Conservation (phyloP, 164 flowering plant genomes). For the Euptelea pleiosperma region DNA sequence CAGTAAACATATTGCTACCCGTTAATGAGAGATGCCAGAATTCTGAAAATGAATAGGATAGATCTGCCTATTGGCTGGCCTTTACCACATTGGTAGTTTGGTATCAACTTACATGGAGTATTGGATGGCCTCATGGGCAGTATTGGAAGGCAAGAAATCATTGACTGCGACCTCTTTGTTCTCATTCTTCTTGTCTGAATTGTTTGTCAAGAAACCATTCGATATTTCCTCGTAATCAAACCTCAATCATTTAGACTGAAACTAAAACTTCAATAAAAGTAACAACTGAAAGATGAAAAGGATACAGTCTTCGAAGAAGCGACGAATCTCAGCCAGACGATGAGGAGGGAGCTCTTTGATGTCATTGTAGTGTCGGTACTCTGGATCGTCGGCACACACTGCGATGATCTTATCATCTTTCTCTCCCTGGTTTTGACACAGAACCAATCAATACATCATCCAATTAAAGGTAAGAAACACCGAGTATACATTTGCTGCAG, state of each 20-base stretch:
- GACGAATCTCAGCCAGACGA: slow-evolving; percentile 60
- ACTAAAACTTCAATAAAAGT: background rate
- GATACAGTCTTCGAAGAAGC: slow-evolving; percentile 83
- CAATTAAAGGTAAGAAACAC: background rate
- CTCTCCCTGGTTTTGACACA: slow-evolving; percentile 46
- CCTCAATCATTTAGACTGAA: background rate
- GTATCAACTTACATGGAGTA: slow-evolving; percentile 47
- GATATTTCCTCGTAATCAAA: background rate
- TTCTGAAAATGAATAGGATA: too few relatives aligned
- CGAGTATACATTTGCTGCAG: background rate
- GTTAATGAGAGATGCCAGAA: too few relatives aligned
- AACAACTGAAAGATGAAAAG: slow-evolving; percentile 12
- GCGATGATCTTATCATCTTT: slow-evolving; percentile 78
- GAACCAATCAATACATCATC: background rate
- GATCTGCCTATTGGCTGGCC: too few relatives aligned
- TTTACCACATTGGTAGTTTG: too few relatives aligned
- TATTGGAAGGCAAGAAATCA: slow-evolving; percentile 43
- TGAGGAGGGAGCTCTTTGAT: slow-evolving; percentile 65
- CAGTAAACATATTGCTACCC: too few relatives aligned
- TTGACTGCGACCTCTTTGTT: slow-evolving; percentile 68
- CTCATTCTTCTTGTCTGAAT: slow-evolving; percentile 65
- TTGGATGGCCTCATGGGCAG: slow-evolving; percentile 51
- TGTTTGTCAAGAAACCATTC: slow-evolving; percentile 27
- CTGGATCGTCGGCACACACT: slow-evolving; percentile 80
- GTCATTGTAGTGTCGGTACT: slow-evolving; percentile 58